Evolutionary conservation across 2,329 filamentous ascomycete genomes (phyloP), one percentile per base, ranked within the genome.

Genomic region (Ambrosiella cleistominuta): DNA sequence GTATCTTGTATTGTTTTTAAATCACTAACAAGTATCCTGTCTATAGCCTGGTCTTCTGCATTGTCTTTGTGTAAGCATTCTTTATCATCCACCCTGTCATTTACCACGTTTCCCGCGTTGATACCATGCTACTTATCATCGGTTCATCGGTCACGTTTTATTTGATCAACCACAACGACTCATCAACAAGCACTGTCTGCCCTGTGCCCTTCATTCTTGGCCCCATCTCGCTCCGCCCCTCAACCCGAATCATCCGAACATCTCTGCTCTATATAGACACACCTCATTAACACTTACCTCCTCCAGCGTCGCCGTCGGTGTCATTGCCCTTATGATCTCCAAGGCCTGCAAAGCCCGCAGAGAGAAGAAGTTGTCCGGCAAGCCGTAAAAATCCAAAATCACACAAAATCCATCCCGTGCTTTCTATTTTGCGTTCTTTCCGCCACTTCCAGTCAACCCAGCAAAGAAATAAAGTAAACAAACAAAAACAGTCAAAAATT

Each of bases 21-120:
- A n/a, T n/a, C 27, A 36, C 59, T 58, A 61, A 61, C 53, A 45
- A 13, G 1, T 37, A 19, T 15, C 45, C 13, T 57, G 36, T 44
- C 7, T 45, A 19, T 36, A 61, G 59, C 19, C 67, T 72, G 56
- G 71, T 74, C 63, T 72, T 74, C 64, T 69, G 66, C 65, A 73
- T 74, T 57, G 67, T 73, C 62, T 69, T 68, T 60, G 56, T 72
- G 59, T 61, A 61, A 58, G 59, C 47, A 47, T 47, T n/a, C 8
- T 17, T 27, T 3, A 27, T 27, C 3, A 27, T 27, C 27, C 27
- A 5, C 27, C 27, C 4, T 27, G 27, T 27, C 27, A 3, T 27
- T 27, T 27, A 27, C 27, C 27, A 27, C 27, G 27, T 27, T 27
- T 27, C 27, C 4, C 27, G 27, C 27, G 27, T 27, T 27, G 27